Evolutionary conservation across 2,329 filamentous ascomycete species (phyloP), one percentile per base, ranked within the genome.

Genomic region (Fusarium mangiferae): DNA sequence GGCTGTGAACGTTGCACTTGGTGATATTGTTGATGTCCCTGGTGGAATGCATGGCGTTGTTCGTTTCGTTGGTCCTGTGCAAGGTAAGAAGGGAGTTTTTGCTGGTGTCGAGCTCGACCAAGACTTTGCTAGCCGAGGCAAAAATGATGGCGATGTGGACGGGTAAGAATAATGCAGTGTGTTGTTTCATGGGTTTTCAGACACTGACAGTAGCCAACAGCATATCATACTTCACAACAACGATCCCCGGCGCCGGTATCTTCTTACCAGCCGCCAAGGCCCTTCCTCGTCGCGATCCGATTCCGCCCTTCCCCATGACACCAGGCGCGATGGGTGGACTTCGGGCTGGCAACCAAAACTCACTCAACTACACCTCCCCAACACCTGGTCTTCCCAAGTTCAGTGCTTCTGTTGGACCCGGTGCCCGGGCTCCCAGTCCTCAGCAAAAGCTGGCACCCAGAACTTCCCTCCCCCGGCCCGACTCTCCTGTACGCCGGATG

Each of bases 101-200:
- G 95, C 94, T 38, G 96, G 96, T 51, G 94, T 99, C 41, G 96
- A 99, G 83, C 87, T 99, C 72, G 90, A 92, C 78, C 86, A 90
- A 60, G 93, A 97, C 75, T 97, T 92, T 85, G 93, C 95, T 39
- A 83, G 88, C 58, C 90, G 93, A 80, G 96, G 96, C 39, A 99
- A 99, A 87, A 99, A 99, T 80, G 97, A 90, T 78, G 96, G 96
- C 73, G 95, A 98, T 82, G 96, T 98, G 62, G 96, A 98, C 77
- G 96, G 96, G 94, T 96, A 87, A 83, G 90, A 49, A 51, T 15
- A 26, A 41, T 22, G 26, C n/a, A 26, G 48, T 18, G 10, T 36
- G 26, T 48, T n/a, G 5, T 36, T 33, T 59, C n/a, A 46, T 36
- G n/a, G n/a, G 22, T 35, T 44, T 33, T 55, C 26, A 52, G 48